These are phyloP conservation scores for Populus hybrid DNA, from an alignment of 441 rosid species.

Conservation along the genomic window DNA sequence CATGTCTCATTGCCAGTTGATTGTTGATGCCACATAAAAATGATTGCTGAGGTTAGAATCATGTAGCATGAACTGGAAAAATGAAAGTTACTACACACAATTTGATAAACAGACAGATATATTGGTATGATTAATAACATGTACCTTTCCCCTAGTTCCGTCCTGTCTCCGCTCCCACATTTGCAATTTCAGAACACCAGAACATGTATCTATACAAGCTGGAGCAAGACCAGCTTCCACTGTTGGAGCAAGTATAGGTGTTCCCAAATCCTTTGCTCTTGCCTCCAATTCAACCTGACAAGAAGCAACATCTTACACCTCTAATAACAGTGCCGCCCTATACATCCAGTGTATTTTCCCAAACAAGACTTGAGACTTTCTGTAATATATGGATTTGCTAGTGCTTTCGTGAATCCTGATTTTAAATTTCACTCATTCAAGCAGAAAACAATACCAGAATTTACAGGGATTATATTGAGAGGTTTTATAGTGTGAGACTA, in stretches of 20 bases:
- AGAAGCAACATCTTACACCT: conserved; percentile 7
- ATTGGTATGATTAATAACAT: not conserved
- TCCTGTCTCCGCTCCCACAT: conserved; percentile 73
- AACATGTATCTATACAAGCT: conserved; percentile 91
- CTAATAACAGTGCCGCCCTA: not conserved
- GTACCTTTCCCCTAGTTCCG: conserved; percentile 86
- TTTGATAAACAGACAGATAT: not conserved
- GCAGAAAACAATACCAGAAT: not conserved
- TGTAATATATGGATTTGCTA: not conserved
- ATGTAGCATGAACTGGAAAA: not conserved
- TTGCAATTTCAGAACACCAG: conserved; percentile 63
- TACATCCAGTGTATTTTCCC: not conserved
- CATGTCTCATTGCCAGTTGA: not conserved
- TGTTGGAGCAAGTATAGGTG: conserved; percentile 86
- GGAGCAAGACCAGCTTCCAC: conserved; percentile 74
- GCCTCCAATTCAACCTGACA: conserved; percentile 80
- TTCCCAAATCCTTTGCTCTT: conserved; percentile 66
- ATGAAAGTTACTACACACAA: not conserved
- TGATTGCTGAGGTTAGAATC: not conserved
- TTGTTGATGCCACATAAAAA: not conserved
- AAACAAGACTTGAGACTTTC: not conserved
- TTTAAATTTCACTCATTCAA: conserved; percentile 1
- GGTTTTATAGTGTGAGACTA: not conserved
- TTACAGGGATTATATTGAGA: not conserved
- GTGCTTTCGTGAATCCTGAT: not conserved